Conservation (phyloP, 2,329 filamentous ascomycete genomes). For the Onygenales sp. region DNA sequence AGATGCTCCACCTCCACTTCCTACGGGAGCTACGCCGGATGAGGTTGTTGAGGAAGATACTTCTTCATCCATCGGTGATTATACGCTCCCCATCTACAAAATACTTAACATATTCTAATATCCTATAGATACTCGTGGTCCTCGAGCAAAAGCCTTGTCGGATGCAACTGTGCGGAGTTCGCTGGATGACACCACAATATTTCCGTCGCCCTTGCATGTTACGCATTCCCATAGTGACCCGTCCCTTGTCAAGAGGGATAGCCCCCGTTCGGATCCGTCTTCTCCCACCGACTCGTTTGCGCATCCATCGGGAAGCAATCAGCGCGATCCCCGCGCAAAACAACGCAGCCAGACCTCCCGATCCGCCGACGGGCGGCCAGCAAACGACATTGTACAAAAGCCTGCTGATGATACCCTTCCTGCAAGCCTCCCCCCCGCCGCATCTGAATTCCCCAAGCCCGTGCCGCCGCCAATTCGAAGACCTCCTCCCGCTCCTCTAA, state of each 20-base stretch:
- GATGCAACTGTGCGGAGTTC: neutral
- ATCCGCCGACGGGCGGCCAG: neutral
- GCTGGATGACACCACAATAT: neutral
- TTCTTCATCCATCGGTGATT: neutral
- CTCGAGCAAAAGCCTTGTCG: neutral
- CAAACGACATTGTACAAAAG: too few species aligned
- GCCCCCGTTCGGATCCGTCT: neutral
- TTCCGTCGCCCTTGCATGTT: neutral
- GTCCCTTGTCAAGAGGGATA: neutral
- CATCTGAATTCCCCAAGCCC: constrained; percentile 20
- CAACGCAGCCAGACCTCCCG: neutral
- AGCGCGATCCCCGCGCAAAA: neutral
- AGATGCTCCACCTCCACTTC: constrained; percentile 5
- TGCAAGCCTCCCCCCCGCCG: neutral
- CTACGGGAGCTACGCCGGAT: neutral
- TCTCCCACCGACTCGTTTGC: neutral
- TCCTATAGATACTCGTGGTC: neutral
- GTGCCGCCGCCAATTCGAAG: constrained; percentile 61
- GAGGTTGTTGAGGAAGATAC: neutral
- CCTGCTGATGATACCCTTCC: neutral
- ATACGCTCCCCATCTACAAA: neutral
- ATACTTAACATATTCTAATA: neutral
- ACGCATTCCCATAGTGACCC: neutral
- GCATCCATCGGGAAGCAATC: neutral
- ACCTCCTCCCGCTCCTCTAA: constrained; percentile 73